Evolutionary conservation across 371 early-diverging fungal genomes (phyloP).

Genomic region (Blakeslea trispora): DNA sequence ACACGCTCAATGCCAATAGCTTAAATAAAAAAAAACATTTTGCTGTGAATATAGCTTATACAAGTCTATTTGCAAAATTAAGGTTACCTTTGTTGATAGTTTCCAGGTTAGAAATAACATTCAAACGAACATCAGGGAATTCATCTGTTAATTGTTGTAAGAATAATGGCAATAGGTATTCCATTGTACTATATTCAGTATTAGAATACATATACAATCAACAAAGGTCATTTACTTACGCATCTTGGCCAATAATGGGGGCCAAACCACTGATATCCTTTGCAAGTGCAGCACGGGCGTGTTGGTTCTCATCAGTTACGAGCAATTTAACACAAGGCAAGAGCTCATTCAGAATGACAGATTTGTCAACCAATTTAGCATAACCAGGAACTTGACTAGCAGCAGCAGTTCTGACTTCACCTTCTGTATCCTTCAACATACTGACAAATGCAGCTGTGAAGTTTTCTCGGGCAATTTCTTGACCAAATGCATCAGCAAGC

Average conservation of each 20-base stretch:
- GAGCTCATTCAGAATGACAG: constrained; percentile 77
- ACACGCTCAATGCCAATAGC: constrained; percentile 97
- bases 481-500: constrained; percentile 83
- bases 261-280: constrained; percentile 95
- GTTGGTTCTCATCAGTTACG: constrained; percentile 92
- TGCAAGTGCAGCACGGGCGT: constrained; percentile 95
- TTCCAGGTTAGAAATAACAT: constrained; percentile 97
- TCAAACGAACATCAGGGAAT: constrained; percentile 95
- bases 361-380: constrained; percentile 78
- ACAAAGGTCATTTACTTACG: constrained; percentile 63
- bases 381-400: constrained; percentile 89
- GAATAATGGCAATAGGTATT: constrained; percentile 92
- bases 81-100: constrained; percentile 81
- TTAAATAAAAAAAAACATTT: constrained; percentile 13
- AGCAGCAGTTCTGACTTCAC: constrained; percentile 96
- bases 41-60: background rate
- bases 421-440: constrained; percentile 92
- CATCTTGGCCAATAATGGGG: constrained; percentile 92
- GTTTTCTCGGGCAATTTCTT: constrained; percentile 73
- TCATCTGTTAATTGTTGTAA: constrained; percentile 95
- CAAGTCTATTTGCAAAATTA: background rate
- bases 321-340: constrained; percentile 90
- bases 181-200: constrained; percentile 70
- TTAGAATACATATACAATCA: too few species aligned
- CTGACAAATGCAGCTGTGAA: constrained; percentile 75